Percentiles rank a stretch among this genome's conserved stretches.
phyloP scores from a whole-genome alignment of 1,284 basidiomycete genomes.

The Anthracocystis setariae region DNA sequence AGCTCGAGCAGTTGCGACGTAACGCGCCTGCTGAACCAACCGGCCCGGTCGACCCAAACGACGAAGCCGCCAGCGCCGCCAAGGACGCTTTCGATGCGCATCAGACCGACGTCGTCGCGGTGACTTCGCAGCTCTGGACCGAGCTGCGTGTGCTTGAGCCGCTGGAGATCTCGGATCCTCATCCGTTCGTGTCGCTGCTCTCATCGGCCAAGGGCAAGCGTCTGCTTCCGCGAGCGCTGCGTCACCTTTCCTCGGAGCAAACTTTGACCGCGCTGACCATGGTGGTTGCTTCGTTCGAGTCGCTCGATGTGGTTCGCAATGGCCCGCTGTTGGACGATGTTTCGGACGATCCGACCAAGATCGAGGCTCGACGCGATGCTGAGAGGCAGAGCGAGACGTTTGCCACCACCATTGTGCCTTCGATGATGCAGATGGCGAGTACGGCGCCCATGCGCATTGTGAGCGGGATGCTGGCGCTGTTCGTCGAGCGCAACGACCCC shows the following conservation, averaged over 20 bases:
- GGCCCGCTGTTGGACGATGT: slow-evolving; percentile 40
- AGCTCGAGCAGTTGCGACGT: slow-evolving; percentile 85
- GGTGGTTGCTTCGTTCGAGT: slow-evolving; percentile 90
- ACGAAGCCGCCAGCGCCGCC: slow-evolving; percentile 26
- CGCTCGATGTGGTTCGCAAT: slow-evolving; percentile 75
- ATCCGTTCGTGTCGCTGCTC: slow-evolving; percentile 94
- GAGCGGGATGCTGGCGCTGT: slow-evolving; percentile 83
- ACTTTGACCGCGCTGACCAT: slow-evolving; percentile 89
- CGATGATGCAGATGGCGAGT: slow-evolving; percentile 82
- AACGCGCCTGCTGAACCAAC: slow-evolving; percentile 74
- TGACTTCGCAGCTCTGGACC: slow-evolving; percentile 75
- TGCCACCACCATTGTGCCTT: slow-evolving; percentile 84
- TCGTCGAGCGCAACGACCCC: slow-evolving; percentile 84
- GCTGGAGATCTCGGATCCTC: slow-evolving; percentile 92
- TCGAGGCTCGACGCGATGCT: slow-evolving; percentile 72
- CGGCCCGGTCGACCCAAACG: slow-evolving; percentile 68
- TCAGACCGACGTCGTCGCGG: slow-evolving; percentile 43
- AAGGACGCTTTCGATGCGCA: slow-evolving; percentile 33
- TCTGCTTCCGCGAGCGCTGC: slow-evolving; percentile 85
- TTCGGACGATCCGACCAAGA: slow-evolving; percentile 22
- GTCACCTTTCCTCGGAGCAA: slow-evolving; percentile 83
- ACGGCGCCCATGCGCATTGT: slow-evolving; percentile 83
- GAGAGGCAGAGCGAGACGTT: slow-evolving; percentile 90
- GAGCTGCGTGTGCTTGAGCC: slow-evolving; percentile 86
- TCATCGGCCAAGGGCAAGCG: slow-evolving; percentile 91